Percentiles rank a stretch among this genome's conserved stretches.
Evolutionary conservation across 1,284 basidiomycete species (phyloP).

Genomic region (Ustilago shanxiensis): DNA sequence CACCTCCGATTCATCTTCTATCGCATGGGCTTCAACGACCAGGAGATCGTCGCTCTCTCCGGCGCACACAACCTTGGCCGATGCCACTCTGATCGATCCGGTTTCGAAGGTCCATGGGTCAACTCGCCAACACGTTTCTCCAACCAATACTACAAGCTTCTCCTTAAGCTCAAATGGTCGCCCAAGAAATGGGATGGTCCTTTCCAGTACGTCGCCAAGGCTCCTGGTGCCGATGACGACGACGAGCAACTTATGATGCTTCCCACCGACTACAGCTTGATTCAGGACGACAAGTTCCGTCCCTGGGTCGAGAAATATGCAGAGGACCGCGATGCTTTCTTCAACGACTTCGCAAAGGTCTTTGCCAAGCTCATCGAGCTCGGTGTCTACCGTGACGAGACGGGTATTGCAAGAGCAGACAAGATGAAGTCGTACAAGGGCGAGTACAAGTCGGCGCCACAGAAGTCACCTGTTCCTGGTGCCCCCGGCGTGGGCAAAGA

Average conservation of each 20-base stretch:
- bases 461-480: conserved; percentile 54
- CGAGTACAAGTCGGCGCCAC: conserved; percentile 65
- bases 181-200: conserved; percentile 73
- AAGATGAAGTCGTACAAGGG: conserved; percentile 58
- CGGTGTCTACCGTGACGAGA: conserved; percentile 68
- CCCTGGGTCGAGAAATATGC: conserved; percentile 71
- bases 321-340: conserved; percentile 74
- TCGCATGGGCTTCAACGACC: conserved; percentile 74
- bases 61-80: conserved; percentile 74
- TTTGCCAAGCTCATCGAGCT: conserved; percentile 70
- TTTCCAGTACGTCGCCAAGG: conserved; percentile 67
- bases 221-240: conserved; percentile 68
- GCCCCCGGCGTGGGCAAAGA: conserved; percentile 55
- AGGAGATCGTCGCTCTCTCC: conserved; percentile 75
- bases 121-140: conserved; percentile 66
- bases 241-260: conserved; percentile 74
- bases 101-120: conserved; percentile 69
- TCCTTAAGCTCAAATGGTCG: conserved; percentile 73
- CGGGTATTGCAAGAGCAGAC: conserved; percentile 64
- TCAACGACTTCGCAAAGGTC: conserved; percentile 73
- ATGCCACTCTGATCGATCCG: conserved; percentile 65
- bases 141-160: conserved; percentile 70
- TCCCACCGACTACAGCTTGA: conserved; percentile 70
- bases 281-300: conserved; percentile 65
- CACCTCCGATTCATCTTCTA: conserved; percentile 74